Percentiles rank a stretch among this genome's conserved stretches.
These are phyloP conservation scores for Xylariaceae sp. DNA, from an alignment of 2,329 filamentous ascomycete species.

Conservation along the genomic window DNA sequence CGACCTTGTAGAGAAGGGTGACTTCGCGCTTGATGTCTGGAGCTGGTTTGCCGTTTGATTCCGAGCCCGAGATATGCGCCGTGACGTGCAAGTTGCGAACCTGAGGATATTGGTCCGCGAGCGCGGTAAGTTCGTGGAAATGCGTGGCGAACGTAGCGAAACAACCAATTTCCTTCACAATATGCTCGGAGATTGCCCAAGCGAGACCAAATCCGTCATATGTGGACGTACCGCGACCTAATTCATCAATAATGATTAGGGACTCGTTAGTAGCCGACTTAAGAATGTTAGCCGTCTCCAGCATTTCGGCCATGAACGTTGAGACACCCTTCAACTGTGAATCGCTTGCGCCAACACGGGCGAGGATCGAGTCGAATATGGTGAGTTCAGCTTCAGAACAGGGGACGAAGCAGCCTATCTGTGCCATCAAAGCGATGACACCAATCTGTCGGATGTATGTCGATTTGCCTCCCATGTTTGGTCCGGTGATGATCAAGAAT, in stretches of 20 bases:
- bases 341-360: slow-evolving; percentile 93
- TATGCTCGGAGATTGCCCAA: slow-evolving; percentile 98
- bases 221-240: slow-evolving; percentile 94
- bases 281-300: slow-evolving; percentile 97
- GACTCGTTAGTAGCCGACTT: slow-evolving; percentile 95
- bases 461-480: slow-evolving; percentile 99
- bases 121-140: slow-evolving; percentile 94
- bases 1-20: slow-evolving; percentile 94
- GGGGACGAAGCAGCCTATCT: slow-evolving; percentile 95
- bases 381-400: slow-evolving; percentile 89
- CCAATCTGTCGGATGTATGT: slow-evolving; percentile 98
- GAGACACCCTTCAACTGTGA: slow-evolving; percentile 97
- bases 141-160: slow-evolving; percentile 97
- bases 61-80: slow-evolving; percentile 74
- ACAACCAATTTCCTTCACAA: slow-evolving; percentile 91
- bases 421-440: slow-evolving; percentile 95
- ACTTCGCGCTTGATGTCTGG: slow-evolving; percentile 74
- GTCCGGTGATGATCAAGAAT: slow-evolving; percentile 95
- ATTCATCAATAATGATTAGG: slow-evolving; percentile 97
- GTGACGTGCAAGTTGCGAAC: slow-evolving; percentile 95
- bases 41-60: slow-evolving; percentile 44
- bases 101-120: slow-evolving; percentile 84
- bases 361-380: slow-evolving; percentile 96
- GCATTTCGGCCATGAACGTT: slow-evolving; percentile 99
- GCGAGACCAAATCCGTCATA: slow-evolving; percentile 99